Base-by-base conservation (phyloP, 768 basidiomycete species). In the Cystobasidium onofrii region DNA sequence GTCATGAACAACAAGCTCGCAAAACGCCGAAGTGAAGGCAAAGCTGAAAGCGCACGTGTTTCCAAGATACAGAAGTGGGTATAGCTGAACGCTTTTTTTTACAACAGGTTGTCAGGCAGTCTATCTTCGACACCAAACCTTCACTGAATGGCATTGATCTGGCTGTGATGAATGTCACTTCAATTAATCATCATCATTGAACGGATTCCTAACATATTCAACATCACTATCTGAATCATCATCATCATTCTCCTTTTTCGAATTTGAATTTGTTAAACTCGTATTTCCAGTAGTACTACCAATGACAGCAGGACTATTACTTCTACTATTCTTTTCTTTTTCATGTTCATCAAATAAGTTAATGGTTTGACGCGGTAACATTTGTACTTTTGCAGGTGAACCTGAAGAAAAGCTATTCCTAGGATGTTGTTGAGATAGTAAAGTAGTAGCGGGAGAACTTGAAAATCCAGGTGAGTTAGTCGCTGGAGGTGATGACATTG, bases 131-230 rank as follows among this genome's bases (percentile, higher is more conserved):
- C n/a, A n/a, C n/a, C n/a, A n/a, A n/a, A n/a, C n/a, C n/a, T n/a
- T n/a, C n/a, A n/a, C n/a, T n/a, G n/a, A n/a, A n/a, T n/a, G n/a
- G n/a, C n/a, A n/a, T n/a, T n/a, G n/a, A n/a, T n/a, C n/a, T n/a
- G n/a, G n/a, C n/a, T n/a, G 25, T 63, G 7, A 39, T 33, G 20
- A 39, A 7, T 7, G 33, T 65, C 41, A 3, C 18, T n/a, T n/a
- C 17, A 17, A n/a, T 29, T 50, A 71, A 71, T 71, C 69, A 60
- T 71, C 69, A 71, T 71, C 69, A 52, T 71, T 71, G 69, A 71
- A 71, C 13, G 69, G 69, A 31, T 71, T 71, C n/a, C 69, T 46
- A 3, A 71, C 69, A 60, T 71, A 71, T 55, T 71, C 69, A 18
- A 71, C 69, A 55, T 67, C 65, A 52, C 63, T 64, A 27, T 64